These are phyloP conservation scores for Monosporascus sp. DNA, from an alignment of 2,329 filamentous ascomycete genomes.

Conservation along the genomic window DNA sequence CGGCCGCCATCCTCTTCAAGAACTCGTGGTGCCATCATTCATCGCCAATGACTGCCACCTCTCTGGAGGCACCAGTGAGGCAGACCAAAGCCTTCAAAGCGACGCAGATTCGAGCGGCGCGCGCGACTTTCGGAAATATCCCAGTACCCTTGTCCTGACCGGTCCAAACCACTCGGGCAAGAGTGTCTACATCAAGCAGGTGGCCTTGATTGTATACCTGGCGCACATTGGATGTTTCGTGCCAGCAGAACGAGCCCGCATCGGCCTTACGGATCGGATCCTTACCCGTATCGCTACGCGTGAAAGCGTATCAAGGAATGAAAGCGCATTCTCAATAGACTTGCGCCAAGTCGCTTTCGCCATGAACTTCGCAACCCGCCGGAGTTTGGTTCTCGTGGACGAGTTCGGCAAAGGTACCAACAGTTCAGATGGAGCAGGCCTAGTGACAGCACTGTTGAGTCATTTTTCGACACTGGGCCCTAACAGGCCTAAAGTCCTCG, in stretches of 20 bases:
- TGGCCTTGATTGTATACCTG: slow-evolving; percentile 84
- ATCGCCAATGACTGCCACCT: slow-evolving; percentile 78
- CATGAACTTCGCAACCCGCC: slow-evolving; percentile 65
- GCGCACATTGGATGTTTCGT: slow-evolving; percentile 92
- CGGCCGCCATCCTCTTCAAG: slow-evolving; percentile 85
- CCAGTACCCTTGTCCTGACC: slow-evolving; percentile 75
- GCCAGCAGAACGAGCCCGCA: slow-evolving; percentile 67
- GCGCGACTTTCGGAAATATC: slow-evolving; percentile 22
- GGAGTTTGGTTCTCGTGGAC: slow-evolving; percentile 82
- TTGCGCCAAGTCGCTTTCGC: slow-evolving; percentile 79
- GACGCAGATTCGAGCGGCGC: slow-evolving; percentile 3
- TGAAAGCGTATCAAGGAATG: slow-evolving; percentile 52
- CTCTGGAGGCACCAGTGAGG: slow-evolving; percentile 47
- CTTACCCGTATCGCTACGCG: slow-evolving; percentile 77
- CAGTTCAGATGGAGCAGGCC: slow-evolving; percentile 50
- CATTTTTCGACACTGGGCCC: slow-evolving; percentile 45
- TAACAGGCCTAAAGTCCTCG: slow-evolving; percentile 50
- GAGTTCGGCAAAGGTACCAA: slow-evolving; percentile 74
- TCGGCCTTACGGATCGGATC: slow-evolving; percentile 91
- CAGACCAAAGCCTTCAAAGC: slow-evolving; percentile 8
- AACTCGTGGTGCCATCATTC: slow-evolving; percentile 73
- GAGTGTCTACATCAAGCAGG: slow-evolving; percentile 91
- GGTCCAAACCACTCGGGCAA: slow-evolving; percentile 97
- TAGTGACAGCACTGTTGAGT: slow-evolving; percentile 52
- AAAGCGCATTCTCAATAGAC: slow-evolving; percentile 68